Conservation (phyloP, 1,139 yeast species). For the Suhomyces kunorum region DNA sequence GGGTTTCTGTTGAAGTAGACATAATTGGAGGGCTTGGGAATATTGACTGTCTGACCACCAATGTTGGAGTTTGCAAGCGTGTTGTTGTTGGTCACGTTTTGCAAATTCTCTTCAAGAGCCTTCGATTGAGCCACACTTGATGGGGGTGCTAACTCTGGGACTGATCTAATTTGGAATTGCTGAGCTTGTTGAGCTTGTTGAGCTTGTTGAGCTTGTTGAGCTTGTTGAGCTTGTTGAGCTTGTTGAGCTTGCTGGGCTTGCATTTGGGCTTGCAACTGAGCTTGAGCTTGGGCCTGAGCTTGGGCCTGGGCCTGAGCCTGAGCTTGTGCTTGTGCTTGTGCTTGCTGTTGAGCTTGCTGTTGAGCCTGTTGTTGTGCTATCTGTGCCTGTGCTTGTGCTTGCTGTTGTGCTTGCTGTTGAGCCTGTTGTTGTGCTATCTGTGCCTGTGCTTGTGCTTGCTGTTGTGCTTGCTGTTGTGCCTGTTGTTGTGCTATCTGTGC, state of each 20-base stretch:
- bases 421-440: conserved; percentile 16
- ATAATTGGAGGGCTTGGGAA: conserved; percentile 36
- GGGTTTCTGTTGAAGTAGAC: conserved; percentile 88
- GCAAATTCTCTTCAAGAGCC: conserved; percentile 4
- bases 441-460: conserved; percentile 21
- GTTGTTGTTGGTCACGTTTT: conserved; percentile 15
- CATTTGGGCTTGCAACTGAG: conserved; percentile 14
- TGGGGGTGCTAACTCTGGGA: conserved; percentile 12
- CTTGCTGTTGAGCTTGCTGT: conserved; percentile 4
- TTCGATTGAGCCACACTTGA: conserved; percentile 2
- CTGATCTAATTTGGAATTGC: too few relatives aligned
- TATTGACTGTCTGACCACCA: conserved; percentile 12
- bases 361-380: conserved; percentile 6
- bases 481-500: conserved; percentile 17
- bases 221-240: conserved; percentile 12
- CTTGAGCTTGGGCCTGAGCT: conserved; percentile 9
- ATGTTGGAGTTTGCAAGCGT: conserved; percentile 16
- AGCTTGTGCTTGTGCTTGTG: conserved; percentile 15
- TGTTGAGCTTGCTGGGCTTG: conserved; percentile 11
- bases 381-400: conserved; percentile 18
- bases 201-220: too few relatives aligned
- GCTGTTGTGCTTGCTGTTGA: conserved; percentile 16
- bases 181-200: too few relatives aligned
- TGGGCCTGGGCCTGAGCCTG: conserved; percentile 9
- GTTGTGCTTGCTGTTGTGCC: conserved; percentile 17